phyloP scores from a whole-genome alignment of 345 rosid species.

The Eucalyptus brandiana region DNA sequence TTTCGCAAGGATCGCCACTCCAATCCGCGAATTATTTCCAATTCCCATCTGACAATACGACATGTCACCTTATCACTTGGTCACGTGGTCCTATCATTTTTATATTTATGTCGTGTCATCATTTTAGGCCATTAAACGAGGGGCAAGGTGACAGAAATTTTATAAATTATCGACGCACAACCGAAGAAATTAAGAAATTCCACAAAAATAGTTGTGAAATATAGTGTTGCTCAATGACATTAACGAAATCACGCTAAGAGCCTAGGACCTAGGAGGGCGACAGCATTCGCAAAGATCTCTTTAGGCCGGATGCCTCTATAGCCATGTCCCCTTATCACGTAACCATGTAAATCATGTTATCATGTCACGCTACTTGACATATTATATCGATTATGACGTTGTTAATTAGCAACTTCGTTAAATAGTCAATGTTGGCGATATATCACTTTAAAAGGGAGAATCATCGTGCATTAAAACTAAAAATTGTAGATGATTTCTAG shows the following conservation, averaged over 20 bases:
- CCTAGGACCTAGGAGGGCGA: background rate
- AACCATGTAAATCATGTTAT: rapidly evolving
- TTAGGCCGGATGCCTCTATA: background rate
- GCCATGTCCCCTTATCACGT: background rate
- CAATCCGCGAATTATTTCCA: background rate
- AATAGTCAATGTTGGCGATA: background rate
- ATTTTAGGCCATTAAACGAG: background rate
- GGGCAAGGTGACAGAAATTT: background rate
- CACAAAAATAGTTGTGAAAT: background rate
- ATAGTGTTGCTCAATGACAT: background rate
- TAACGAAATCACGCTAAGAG: background rate
- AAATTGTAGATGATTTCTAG: background rate
- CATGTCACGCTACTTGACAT: background rate
- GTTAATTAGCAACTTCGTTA: background rate
- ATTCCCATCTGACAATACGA: background rate
- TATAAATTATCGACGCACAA: background rate
- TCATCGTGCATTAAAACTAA: background rate
- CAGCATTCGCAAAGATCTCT: background rate
- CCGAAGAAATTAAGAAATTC: background rate
- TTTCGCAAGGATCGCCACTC: background rate
- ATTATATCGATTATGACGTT: background rate
- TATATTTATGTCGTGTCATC: background rate
- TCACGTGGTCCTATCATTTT: background rate
- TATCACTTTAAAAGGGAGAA: background rate
- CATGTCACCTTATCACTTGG: background rate